Evolutionary conservation across 805 yeast genomes (phyloP), one percentile per base, ranked within the genome.

Genomic region (Candida michaelii): DNA sequence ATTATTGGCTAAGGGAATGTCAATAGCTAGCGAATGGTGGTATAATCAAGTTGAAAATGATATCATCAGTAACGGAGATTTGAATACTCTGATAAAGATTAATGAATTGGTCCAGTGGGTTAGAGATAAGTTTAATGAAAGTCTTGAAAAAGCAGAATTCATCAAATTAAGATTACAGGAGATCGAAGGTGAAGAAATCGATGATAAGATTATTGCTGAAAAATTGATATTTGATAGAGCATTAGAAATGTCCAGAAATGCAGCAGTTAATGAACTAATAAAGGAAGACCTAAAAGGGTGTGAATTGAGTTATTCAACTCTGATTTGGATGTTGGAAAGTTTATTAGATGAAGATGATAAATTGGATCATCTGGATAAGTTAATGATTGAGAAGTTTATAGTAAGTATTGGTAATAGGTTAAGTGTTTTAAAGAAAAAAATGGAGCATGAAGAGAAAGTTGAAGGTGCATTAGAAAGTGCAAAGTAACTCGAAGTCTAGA

Each of bases 301-400:
- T 63, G 97, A 90, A 62, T 65, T 86, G 45, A 85, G 91, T 7
- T 91, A 91, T 60, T 87, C 95, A 3, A 88, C 96, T 0, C 83
- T 97, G 0, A 79, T 91, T 40, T 91, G 97, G 97, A 89, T 91
- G 97, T 69, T 91, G 55, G 95, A 89, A 58, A 89, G 96, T 1
- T 68, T 91, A 19, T 63, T 89, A 41, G 91, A 85, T 45, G 71
- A 65, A 13, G 70, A 69, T 17, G 47, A 48, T 13, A 74, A 61
- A 46, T 68, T 90, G 45, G 95, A 87, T 55, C 76, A 70, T 4
- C 88, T 83, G 38, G 98, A 91, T 60, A 69, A 69, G 39, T 77
- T 73, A 33, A 83, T 86, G 62, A 88, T 91, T 39, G 88, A 84
- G 58, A 81, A 81, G 61, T 88, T 90, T 56, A 83, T 89, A 51